Conservation (phyloP, 2,329 filamentous ascomycete species). For the Ophiostoma novo-ulmi region DNA sequence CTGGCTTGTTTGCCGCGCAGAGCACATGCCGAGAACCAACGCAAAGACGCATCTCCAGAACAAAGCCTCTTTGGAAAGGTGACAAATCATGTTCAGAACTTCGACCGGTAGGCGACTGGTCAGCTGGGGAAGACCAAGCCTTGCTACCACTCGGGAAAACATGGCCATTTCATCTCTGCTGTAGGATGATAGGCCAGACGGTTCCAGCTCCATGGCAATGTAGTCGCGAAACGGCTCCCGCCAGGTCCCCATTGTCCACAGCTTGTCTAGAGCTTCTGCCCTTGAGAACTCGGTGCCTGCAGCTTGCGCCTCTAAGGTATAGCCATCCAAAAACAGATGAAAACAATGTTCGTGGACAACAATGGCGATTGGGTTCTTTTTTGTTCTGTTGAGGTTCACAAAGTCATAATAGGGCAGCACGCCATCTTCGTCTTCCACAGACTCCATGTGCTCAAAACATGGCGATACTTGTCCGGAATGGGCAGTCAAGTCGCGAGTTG, state of each 20-base stretch:
- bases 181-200: background rate
- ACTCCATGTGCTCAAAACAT: no score
- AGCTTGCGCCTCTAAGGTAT: background rate
- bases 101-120: background rate
- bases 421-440: no score
- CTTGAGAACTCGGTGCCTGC: background rate
- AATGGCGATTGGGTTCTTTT: background rate
- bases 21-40: background rate
- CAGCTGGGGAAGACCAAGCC: background rate
- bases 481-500: no score
- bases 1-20: background rate
- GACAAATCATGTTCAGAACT: background rate
- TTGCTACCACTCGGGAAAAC: background rate
- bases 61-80: background rate
- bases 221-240: background rate
- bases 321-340: background rate
- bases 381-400: background rate
- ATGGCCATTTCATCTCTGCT: background rate
- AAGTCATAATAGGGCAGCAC: no score
- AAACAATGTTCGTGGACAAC: background rate
- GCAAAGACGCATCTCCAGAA: background rate
- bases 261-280: background rate
- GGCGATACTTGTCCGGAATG: no score
- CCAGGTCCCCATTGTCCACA: background rate
- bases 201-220: background rate